A percentile compares a stretch with the other conserved stretches of the same genome.
Conservation (phyloP, 345 rosid species). For the Balakata baccata region DNA sequence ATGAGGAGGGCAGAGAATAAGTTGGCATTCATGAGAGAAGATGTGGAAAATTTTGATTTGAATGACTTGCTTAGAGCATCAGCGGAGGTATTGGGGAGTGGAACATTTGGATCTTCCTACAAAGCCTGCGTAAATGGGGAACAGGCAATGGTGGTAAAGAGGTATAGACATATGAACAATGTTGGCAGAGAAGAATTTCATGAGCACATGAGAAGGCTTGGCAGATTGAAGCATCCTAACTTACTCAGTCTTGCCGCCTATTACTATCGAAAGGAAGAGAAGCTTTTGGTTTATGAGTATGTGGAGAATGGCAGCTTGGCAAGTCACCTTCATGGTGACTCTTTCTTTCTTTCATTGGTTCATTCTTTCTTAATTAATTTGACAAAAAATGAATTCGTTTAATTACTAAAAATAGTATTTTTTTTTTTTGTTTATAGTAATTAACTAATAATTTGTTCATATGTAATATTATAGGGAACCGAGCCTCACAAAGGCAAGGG, state of each 20-base stretch:
- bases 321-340: slow-evolving; percentile 60
- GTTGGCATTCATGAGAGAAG: slow-evolving; percentile 48
- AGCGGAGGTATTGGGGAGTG: slow-evolving; percentile 81
- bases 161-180: slow-evolving; percentile 70
- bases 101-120: slow-evolving; percentile 73
- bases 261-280: slow-evolving; percentile 73
- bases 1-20: slow-evolving; percentile 23
- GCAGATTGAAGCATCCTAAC: slow-evolving; percentile 58
- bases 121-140: slow-evolving; percentile 47
- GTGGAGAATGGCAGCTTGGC: slow-evolving; percentile 61
- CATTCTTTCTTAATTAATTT: too few relatives aligned
- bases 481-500: slow-evolving; percentile 38
- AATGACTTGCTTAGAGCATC: slow-evolving; percentile 69
- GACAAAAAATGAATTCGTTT: too few relatives aligned
- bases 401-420: not conserved
- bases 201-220: slow-evolving; percentile 64
- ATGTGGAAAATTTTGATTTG: slow-evolving; percentile 53
- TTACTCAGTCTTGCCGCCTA: slow-evolving; percentile 51
- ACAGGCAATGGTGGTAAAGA: slow-evolving; percentile 58
- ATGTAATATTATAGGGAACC: slow-evolving; percentile 47
- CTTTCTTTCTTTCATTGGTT: too few relatives aligned
- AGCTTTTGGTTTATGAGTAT: slow-evolving; percentile 57
- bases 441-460: not conserved
- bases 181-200: slow-evolving; percentile 65
- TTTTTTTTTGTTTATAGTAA: not conserved